Conservation (phyloP, 2,329 filamentous ascomycete species). For the Neofusicoccum parvum region DNA sequence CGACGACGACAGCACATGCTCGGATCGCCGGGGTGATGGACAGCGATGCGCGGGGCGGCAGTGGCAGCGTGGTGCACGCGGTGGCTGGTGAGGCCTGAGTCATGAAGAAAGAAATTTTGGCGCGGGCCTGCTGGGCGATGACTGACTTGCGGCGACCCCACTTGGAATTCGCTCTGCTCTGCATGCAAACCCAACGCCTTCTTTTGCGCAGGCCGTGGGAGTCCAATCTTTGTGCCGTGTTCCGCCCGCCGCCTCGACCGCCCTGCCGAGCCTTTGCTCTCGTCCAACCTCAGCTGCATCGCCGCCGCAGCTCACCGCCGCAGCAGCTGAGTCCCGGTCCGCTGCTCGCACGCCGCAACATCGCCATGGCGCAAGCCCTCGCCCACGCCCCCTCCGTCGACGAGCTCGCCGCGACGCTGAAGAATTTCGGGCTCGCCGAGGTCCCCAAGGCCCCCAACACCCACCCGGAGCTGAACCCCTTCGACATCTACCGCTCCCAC, state of each 20-base stretch:
- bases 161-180: slow-evolving; percentile 3
- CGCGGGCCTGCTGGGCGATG: background rate
- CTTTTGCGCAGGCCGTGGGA: slow-evolving; percentile 9
- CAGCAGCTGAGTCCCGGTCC: background rate
- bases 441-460: slow-evolving; percentile 44
- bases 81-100: slow-evolving; percentile 12
- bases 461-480: slow-evolving; percentile 69
- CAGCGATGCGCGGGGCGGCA: background rate
- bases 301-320: background rate
- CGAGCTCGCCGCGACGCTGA: slow-evolving; percentile 39
- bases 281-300: background rate
- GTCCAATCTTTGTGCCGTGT: background rate
- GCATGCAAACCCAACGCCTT: slow-evolving; percentile 6
- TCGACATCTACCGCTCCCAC: slow-evolving; percentile 79
- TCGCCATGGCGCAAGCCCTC: slow-evolving; percentile 16
- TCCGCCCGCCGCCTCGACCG: background rate
- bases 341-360: background rate
- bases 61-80: background rate
- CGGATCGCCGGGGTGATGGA: background rate
- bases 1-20: too few relatives aligned
- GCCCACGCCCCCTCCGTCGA: slow-evolving; percentile 30
- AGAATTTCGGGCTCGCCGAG: slow-evolving; percentile 40
- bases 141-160: slow-evolving; percentile 13
- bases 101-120: slow-evolving; percentile 7
- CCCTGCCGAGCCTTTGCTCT: slow-evolving; percentile 4